These are phyloP conservation scores for Prunus mume DNA, from an alignment of 306 rosid genomes.

Conservation along the genomic window DNA sequence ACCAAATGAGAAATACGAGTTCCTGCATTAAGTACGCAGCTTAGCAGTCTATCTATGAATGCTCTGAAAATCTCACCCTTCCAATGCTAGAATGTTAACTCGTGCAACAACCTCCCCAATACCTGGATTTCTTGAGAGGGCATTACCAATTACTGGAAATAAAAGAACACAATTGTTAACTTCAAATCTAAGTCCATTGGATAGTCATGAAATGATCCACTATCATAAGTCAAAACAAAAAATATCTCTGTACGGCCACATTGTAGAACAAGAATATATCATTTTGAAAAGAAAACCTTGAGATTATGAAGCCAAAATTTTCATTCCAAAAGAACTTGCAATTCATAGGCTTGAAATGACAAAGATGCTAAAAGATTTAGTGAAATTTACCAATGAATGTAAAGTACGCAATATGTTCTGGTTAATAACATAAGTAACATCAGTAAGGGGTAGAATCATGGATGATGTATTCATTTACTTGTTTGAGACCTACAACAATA, in stretches of 20 bases:
- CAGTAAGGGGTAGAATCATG: not conserved
- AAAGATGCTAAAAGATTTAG: not conserved
- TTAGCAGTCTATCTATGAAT: slow-evolving; percentile 5
- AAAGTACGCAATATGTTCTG: not conserved
- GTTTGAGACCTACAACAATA: slow-evolving; percentile 6
- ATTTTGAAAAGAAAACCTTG: not conserved
- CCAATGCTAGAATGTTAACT: slow-evolving; percentile 76
- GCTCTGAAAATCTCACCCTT: slow-evolving; percentile 64
- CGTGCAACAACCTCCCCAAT: slow-evolving; percentile 87
- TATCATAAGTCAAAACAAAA: not conserved
- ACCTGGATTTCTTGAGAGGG: slow-evolving; percentile 83
- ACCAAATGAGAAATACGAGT: slow-evolving; percentile 24
- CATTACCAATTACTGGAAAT: slow-evolving; percentile 77
- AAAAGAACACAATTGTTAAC: slow-evolving; percentile 26
- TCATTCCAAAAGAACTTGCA: not conserved
- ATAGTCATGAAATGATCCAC: slow-evolving; percentile 3
- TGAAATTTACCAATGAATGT: not conserved
- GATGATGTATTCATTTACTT: not conserved
- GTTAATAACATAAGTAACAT: slow-evolving; percentile 1
- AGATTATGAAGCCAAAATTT: not conserved
- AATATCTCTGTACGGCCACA: not conserved
- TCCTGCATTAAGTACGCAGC: not conserved
- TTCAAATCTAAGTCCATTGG: slow-evolving; percentile 8
- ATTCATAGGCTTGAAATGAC: not conserved
- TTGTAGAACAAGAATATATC: not conserved